Evolutionary conservation across 2,329 filamentous ascomycete genomes (phyloP), one percentile per base, ranked within the genome.

Genomic region (Cylindrodendrum hubeiense): DNA sequence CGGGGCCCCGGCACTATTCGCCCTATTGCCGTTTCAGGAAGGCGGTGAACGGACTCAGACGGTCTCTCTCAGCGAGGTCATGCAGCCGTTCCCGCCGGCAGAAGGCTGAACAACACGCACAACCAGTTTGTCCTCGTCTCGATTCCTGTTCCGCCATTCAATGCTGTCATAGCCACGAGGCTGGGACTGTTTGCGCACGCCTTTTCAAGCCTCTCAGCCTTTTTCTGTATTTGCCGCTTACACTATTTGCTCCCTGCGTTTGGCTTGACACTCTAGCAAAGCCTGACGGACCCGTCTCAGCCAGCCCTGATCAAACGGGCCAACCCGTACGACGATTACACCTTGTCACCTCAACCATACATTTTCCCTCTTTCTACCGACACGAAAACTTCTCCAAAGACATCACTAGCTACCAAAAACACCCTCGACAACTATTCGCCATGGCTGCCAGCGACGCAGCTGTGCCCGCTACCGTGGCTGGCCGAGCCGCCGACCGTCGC

Each of bases 381-480:
- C 26, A 58, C 39, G 28, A 21, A 21, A 4, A 43, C 19, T 28
- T 53, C 53, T 33, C 43, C n/a, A 47, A 15, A 39, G 46, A 51
- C 37, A 24, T 13, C 33, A 37, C 41, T 39, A 37, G 15, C 17
- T 44, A 43, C 49, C 59, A 39, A 24, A 56, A 54, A 49, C 30
- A 34, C 21, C 39, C 61, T 24, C 51, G 30, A 41, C 39, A 62
- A 17, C 33, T 55, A 22, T 59, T 63, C 63, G 66, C 55, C 71
- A 83, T 83, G 81, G 80, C 80, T 58, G 75, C 81, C 46, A 82
- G 76, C 71, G 80, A 83, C 63, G 75, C 75, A 58, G 74, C 75
- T 51, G 74, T 75, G 19, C 75, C 77, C 64, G 61, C 78, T 50
- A 73, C 75, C 60, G 65, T 79, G 57, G 74, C 74, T 62, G 78